A percentile compares a stretch with the other conserved stretches of the same genome.
phyloP scores from a whole-genome alignment of 2,329 filamentous ascomycete genomes.

The Venturia nashicola region DNA sequence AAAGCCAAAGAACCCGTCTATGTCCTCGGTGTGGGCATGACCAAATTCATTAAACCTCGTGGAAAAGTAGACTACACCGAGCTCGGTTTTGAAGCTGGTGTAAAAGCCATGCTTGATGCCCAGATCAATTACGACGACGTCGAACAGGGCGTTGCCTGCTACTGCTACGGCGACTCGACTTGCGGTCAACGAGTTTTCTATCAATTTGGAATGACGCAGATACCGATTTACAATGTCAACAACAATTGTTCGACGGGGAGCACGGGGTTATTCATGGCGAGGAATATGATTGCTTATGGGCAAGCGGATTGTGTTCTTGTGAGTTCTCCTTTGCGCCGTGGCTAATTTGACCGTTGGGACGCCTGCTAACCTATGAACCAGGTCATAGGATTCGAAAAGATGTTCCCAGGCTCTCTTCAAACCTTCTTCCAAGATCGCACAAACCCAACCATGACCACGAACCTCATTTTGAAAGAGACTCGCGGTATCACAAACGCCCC shows the following conservation, averaged over 20 bases:
- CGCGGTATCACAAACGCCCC: conserved; percentile 72
- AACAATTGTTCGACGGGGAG: conserved; percentile 98
- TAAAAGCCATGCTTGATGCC: conserved; percentile 72
- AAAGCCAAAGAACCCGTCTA: conserved; percentile 51
- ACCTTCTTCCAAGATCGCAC: conserved; percentile 74
- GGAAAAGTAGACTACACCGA: conserved; percentile 92
- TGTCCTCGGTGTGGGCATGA: conserved; percentile 96
- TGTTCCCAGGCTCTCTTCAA: conserved; percentile 83
- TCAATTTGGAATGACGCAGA: conserved; percentile 94
- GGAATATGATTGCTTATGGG: conserved; percentile 67
- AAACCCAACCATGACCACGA: conserved; percentile 62
- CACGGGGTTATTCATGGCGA: conserved; percentile 74
- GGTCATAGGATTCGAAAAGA: conserved; percentile 96
- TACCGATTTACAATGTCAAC: conserved; percentile 96
- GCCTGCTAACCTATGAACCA: neutral
- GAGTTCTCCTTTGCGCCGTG: neutral
- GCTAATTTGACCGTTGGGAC: neutral
- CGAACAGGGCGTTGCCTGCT: conserved; percentile 90
- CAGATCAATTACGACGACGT: conserved; percentile 96
- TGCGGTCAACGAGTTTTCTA: conserved; percentile 96
- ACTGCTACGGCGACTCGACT: conserved; percentile 92
- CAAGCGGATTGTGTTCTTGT: conserved; percentile 70
- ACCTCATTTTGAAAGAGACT: conserved; percentile 71
- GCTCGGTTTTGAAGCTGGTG: conserved; percentile 81
- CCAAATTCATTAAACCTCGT: conserved; percentile 95